Evolutionary conservation across 768 basidiomycete genomes (phyloP), one percentile per base, ranked within the genome.

Genomic region (Tephrocybe sp.): DNA sequence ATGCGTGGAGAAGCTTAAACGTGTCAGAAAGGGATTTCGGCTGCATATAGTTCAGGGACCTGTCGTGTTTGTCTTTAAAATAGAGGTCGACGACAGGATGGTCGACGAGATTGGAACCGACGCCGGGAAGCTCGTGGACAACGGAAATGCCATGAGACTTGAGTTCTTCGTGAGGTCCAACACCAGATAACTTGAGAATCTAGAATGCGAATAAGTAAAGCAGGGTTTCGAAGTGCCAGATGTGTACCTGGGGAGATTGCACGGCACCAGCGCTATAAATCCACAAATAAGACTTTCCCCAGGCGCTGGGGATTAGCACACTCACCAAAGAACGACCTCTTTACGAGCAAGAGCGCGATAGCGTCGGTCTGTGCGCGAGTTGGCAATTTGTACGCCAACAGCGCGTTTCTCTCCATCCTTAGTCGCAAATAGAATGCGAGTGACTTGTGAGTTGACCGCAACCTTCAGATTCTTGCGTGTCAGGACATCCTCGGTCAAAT

Each of bases 21-120:
- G 45, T 49, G n/a, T 70, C 67, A 8, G 31, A 15, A 21, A 66
- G 16, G 40, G 44, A 60, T 7, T 50, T 44, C 0, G 71, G 70
- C n/a, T 52, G 47, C 26, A 80, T 51, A 53, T 65, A 78, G 49
- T 68, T 73, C 12, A 77, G 32, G 5, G 77, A 74, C 5, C 67
- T 58, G 44, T 76, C 69, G 2, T 65, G 66, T 44, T 75, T 83
- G 53, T 84, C 82, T 54, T 73, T 74, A 63, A 79, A 73, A 54
- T 73, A 71, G 21, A 82, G 44, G 57, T 76, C 70, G 42, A 86
- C 73, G 12, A 75, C 72, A 3, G 75, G 71, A 58, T 92, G 91
- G 60, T 93, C 91, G 37, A 77, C 70, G 15, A 93, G 75, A 62
- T 91, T 76, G 8, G 77, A 70, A 12, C 92, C 92, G 16, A 94